These are phyloP conservation scores for Cyberlindnera maritima DNA, from an alignment of 805 yeast genomes.

Conservation along the genomic window DNA sequence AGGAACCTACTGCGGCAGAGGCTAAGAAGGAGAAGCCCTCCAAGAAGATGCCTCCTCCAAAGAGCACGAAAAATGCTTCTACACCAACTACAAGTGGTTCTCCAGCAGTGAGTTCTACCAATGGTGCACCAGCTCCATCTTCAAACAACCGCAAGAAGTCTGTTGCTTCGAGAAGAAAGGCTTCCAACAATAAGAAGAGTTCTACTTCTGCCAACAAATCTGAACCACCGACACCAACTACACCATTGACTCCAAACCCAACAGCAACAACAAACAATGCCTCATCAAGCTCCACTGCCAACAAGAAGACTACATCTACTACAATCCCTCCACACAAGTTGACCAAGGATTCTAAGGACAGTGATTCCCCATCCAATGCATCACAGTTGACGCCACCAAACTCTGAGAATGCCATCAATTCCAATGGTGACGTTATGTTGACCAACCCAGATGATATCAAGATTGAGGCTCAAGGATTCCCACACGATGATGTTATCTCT, in stretches of 20 bases:
- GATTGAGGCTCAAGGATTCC: neutral
- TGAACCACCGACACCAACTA: conserved; percentile 42
- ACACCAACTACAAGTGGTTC: conserved; percentile 26
- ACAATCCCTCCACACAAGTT: conserved; percentile 15
- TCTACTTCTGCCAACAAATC: conserved; percentile 26
- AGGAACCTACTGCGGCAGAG: conserved; percentile 17
- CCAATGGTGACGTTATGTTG: conserved; percentile 12
- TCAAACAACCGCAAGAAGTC: conserved; percentile 23
- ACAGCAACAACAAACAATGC: neutral
- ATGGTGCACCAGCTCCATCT: conserved; percentile 16
- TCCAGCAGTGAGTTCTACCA: conserved; percentile 22
- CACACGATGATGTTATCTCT: conserved; percentile 6
- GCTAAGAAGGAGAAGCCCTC: conserved; percentile 2
- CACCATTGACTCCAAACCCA: conserved; percentile 36
- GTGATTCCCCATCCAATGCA: conserved; percentile 20
- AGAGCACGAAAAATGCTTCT: conserved; percentile 16
- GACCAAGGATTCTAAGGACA: conserved; percentile 13
- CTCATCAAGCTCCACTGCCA: conserved; percentile 2
- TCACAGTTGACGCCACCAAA: conserved; percentile 29
- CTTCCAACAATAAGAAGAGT: conserved; percentile 15
- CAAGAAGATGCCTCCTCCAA: conserved; percentile 28
- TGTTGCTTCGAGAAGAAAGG: conserved; percentile 17
- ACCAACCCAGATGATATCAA: conserved; percentile 7
- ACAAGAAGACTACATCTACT: conserved; percentile 2
- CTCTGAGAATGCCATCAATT: conserved; percentile 27